Evolutionary conservation across 106 monocot species (phyloP), one percentile per base, ranked within the genome.

Genomic region (Allium fistulosum): DNA sequence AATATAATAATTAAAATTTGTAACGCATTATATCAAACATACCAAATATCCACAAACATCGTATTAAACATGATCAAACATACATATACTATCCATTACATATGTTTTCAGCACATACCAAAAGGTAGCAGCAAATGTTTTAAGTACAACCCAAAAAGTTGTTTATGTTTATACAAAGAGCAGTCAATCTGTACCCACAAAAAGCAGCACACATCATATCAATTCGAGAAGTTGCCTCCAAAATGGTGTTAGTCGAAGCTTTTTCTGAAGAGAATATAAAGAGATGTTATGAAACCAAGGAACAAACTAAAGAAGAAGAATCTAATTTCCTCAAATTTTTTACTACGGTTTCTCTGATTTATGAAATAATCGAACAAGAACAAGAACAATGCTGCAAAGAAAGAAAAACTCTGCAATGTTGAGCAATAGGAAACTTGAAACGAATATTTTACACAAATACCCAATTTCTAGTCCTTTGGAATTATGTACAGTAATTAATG

Each of bases 231-330:
- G 87, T 92, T 72, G 88, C 83, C 7, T 76, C 68, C 48, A 71
- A 77, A 75, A 92, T 99, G 92, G 73, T 58, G 37, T 79, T 76
- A 57, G 48, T 74, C 17, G 92, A 92, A 51, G 84, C 97, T 58
- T 99, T 99, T 74, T 49, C 68, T 74, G 59, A 69, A 14, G 77
- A 86, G 53, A 89, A 89, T 73, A 26, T 82, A 27, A 77, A 58
- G 10, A 74, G 12, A 11, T 73, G 62, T 64, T 79, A 79, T 2
- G 64, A 22, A 7, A 75, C 78, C 61, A 75, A 72, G 58, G 74
- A 77, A 59, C 45, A 57, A 49, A 74, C 62, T 58, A 76, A 87
- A 57, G 66, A 83, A 59, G 70, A 76, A 62, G 92, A 85, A 17
- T 50, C 69, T 11, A 59, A 75, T 22, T 99, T 99, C 63, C 68